Evolutionary conservation across 2,329 filamentous ascomycete species (phyloP), one percentile per base, ranked within the genome.

Genomic region (Pezicula radicicola): DNA sequence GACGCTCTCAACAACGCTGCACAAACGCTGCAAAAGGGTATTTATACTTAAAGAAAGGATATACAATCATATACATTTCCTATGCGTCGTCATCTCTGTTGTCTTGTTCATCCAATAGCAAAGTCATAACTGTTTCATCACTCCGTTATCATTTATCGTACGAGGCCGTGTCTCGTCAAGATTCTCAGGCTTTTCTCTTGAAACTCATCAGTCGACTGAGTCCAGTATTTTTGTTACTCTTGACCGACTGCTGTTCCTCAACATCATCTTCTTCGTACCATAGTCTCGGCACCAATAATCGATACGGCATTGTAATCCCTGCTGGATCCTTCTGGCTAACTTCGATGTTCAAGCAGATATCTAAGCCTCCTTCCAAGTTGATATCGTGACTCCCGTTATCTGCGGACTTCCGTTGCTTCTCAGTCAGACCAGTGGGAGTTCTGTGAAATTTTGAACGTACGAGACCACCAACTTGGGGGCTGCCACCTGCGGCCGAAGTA

Each of bases 271-370:
- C 63, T 18, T 66, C 60, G 50, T 85, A 85, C 70, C 78, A 79
- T 48, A 99, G 73, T 49, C 84, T 83, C 10, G 95, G 94, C 5
- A 99, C 86, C 2, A 97, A 78, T 5, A 99, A 73, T 37, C 91
- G 79, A 68, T 99, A 99, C 8, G 91, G 90, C 47, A 84, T 82
- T 0, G 94, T 99, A 57, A 90, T 91, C 13, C 94, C 95, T 0
- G 88, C 80, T 1, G 94, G 93, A 62, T 99, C 91, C 56, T 83
- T 84, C 42, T 89, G 81, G 62, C 87, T 91, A 55, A 97, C 84
- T 71, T 99, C 94, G 56, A 96, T 84, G 62, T 97, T 96, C 41
- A 99, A 72, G 47, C 84, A 88, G 35, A 99, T 86, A 59, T 97
- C 91, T 9, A 99, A 75, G 0, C 91, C 91, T 28, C 87, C 88